A percentile compares a stretch with the other conserved stretches of the same genome.
These are phyloP conservation scores for Penicillium paradoxum DNA, from an alignment of 495 filamentous ascomycete genomes.

Conservation along the genomic window DNA sequence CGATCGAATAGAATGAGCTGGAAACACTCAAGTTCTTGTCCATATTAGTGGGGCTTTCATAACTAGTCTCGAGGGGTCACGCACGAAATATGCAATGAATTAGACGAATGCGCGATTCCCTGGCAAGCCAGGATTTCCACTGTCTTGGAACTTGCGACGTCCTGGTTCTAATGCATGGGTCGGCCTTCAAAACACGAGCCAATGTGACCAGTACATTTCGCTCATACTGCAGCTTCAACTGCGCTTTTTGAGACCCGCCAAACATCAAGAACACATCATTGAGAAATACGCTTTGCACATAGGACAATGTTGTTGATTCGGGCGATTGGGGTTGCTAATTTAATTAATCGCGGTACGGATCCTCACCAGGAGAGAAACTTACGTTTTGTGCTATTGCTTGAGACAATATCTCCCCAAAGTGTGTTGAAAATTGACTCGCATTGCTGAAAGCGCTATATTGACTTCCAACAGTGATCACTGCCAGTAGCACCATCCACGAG, in stretches of 20 bases:
- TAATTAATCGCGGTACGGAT: neutral
- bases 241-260: neutral
- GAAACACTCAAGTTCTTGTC: neutral
- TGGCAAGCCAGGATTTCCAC: neutral
- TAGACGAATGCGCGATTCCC: constrained; percentile 1
- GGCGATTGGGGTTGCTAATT: neutral
- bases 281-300: neutral
- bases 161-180: neutral
- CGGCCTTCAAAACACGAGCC: neutral
- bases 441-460: neutral
- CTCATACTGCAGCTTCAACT: constrained; percentile 2
- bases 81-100: neutral
- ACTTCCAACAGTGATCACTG: neutral
- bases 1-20: neutral
- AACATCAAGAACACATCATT: neutral
- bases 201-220: neutral
- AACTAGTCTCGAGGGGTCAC: neutral
- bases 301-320: neutral
- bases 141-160: neutral
- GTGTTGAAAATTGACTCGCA: neutral
- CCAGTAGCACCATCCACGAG: neutral
- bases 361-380: neutral
- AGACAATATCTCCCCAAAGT: neutral
- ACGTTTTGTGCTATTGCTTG: neutral
- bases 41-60: neutral